Evolutionary conservation across 371 early-diverging fungal species (phyloP).

Genomic region (Rhizopus delemar): DNA sequence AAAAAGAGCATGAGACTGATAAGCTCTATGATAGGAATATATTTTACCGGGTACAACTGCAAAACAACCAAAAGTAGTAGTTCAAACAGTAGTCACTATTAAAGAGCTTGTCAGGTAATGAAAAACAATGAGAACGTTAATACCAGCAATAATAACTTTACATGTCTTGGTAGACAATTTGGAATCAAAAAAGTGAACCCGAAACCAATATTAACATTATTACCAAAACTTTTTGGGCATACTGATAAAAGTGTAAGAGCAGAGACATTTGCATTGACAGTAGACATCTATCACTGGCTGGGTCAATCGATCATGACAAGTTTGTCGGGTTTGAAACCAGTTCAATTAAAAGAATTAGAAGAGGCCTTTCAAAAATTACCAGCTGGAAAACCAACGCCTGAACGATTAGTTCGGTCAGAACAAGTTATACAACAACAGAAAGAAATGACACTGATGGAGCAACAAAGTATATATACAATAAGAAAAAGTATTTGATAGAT

Average conservation of each 20-base stretch:
- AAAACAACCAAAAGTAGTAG: slow-evolving; percentile 91
- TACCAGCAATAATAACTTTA: no score
- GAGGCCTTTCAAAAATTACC: slow-evolving; percentile 79
- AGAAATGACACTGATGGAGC: slow-evolving; percentile 40
- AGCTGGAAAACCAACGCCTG: slow-evolving; percentile 63
- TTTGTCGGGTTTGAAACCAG: slow-evolving; percentile 76
- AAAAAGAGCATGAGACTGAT: background rate
- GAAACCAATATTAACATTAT: slow-evolving; percentile 80
- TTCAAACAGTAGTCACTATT: slow-evolving; percentile 70
- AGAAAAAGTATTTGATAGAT: background rate
- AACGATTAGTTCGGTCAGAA: slow-evolving; percentile 79
- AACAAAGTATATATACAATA: slow-evolving; percentile 8
- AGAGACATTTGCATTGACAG: slow-evolving; percentile 71
- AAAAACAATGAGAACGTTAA: no score
- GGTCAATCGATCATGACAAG: slow-evolving; percentile 68
- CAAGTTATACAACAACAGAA: slow-evolving; percentile 57
- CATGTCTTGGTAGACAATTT: slow-evolving; percentile 52
- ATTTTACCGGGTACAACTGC: slow-evolving; percentile 76
- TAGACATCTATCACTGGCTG: slow-evolving; percentile 83
- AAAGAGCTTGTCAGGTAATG: slow-evolving; percentile 64
- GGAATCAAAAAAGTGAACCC: slow-evolving; percentile 79
- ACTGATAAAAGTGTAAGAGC: slow-evolving; percentile 91
- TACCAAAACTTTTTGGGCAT: slow-evolving; percentile 91
- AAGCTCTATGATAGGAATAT: slow-evolving; percentile 57
- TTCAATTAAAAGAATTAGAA: slow-evolving; percentile 88